Evolutionary conservation across 2,329 filamentous ascomycete genomes (phyloP), one percentile per base, ranked within the genome.

Genomic region (Cryphonectria parasitica): DNA sequence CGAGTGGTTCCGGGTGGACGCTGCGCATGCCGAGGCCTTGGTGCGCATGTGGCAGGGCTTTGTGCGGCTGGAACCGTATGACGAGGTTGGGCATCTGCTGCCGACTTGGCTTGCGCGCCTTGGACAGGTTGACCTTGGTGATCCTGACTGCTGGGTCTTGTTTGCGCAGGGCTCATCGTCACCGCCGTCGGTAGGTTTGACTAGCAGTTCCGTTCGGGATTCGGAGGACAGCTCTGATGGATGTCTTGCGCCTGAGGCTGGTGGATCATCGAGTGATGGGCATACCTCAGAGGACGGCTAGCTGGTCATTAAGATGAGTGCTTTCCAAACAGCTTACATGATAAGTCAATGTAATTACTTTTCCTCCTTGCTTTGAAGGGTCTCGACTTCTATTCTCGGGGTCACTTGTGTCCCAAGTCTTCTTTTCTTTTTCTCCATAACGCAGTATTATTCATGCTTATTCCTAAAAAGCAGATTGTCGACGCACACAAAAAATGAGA

Each of bases 1-100:
- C 0, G 78, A 80, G 69, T 80, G 78, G 76, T 80, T 80, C 67
- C 69, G 74, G 22, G 73, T 77, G 15, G 69, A 69, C 7, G 66
- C 17, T 7, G 56, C 58, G 0, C 69, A 67, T 19, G 77, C 77
- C 0, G 64, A 66, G n/a, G 67, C 62, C 1, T 52, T 70, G 1
- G 71, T 78, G 11, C 71, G 56, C 2, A 69, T 77, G 52, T 80
- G 78, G 78, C 69, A 75, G 5, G 69, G 67, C 7, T 80, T 77
- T 74, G 78, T 74, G 25, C 69, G 73, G 28, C 71, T 72, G n/a
- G 43, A 66, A n/a, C 78, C 79, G 3, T 80, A 79, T 4, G 75
- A 76, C 34, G 72, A 76, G 22, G 52, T 69, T 1, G 77, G 79
- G 0, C 31, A 31, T 0, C 65, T 80, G 22, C 74, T 75, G 49